Percentiles rank a stretch among this genome's conserved stretches.
Conservation (phyloP, 169 alveolate species). For the Plasmodium adleri region DNA sequence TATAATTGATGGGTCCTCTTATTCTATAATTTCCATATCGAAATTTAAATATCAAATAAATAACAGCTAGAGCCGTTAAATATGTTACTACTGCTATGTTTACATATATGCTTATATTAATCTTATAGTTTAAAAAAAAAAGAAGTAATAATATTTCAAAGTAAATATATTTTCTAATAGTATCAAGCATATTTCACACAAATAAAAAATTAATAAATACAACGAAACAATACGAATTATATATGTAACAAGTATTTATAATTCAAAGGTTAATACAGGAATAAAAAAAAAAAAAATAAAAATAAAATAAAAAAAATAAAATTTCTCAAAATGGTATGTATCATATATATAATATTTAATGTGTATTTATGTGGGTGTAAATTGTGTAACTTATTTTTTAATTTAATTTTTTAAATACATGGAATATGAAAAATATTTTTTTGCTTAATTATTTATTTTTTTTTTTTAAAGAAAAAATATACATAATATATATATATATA, state of each 20-base stretch:
- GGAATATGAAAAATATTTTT: too few relatives aligned
- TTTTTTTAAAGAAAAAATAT: too few relatives aligned
- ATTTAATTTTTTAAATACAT: too few relatives aligned
- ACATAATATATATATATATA: too few relatives aligned
- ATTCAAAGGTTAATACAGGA: too few relatives aligned
- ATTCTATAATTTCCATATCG: slow-evolving; percentile 11
- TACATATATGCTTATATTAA: slow-evolving; percentile 10
- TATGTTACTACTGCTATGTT: slow-evolving; percentile 32
- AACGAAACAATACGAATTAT: not conserved
- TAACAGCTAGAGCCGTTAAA: slow-evolving; percentile 37
- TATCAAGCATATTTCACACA: slow-evolving; percentile 13
- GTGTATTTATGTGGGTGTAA: too few relatives aligned
- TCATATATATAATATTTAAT: not conserved
- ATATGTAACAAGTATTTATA: too few relatives aligned
- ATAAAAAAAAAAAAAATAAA: too few relatives aligned
- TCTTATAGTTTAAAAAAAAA: slow-evolving; percentile 21
- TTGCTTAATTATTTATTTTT: too few relatives aligned
- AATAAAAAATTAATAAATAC: not conserved
- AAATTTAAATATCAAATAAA: slow-evolving; percentile 58
- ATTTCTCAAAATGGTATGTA: too few relatives aligned
- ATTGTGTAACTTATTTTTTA: too few relatives aligned
- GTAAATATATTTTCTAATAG: slow-evolving; percentile 40
- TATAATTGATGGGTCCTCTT: not conserved
- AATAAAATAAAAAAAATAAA: too few relatives aligned
- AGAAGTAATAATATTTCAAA: slow-evolving; percentile 36